Evolutionary conservation across 305 asterid genomes (phyloP), one percentile per base, ranked within the genome.

Genomic region (Solanum hybrid): DNA sequence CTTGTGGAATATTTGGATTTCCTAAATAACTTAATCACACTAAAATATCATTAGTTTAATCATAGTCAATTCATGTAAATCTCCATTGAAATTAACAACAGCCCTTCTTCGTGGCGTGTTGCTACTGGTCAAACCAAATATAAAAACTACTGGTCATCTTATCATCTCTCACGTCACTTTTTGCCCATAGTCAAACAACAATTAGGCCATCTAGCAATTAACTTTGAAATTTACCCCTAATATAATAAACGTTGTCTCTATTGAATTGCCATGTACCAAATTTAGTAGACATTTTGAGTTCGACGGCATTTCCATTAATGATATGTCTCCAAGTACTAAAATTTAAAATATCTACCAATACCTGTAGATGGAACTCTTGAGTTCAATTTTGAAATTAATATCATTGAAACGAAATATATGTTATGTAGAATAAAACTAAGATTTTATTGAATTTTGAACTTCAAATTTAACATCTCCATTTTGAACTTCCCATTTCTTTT

Each of bases 141-240:
- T 89, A 40, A 38, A 24, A 88, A 64, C 11, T 29, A 80, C 29
- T 88, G 17, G 10, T 88, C 14, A 26, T 85, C 56, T 92, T 90
- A 91, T 80, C 82, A 91, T 29, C 77, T 90, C 93, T 94, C 93
- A 91, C 73, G 87, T 94, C 90, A 91, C 88, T 85, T 17, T 64
- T 77, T 79, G 51, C 89, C 87, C 24, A 35, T 38, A 89, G 90
- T 90, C 92, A 93, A 90, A 89, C 46, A 79, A 40, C 89, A 81
- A 80, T 88, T 89, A 87, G 89, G 90, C 87, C 85, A 79, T 31
- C 90, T 24, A 82, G 85, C 42, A 29, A 87, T 79, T 29, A 89
- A 76, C 78, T 81, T 81, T 75, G 35, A 76, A n/a, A 13, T n/a
- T 32, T 40, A 16, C 6, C 79, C 29, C 37, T 34, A 72, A 89